Conservation (phyloP, 2,329 filamentous ascomycete species). For the Albifimbria verrucaria region DNA sequence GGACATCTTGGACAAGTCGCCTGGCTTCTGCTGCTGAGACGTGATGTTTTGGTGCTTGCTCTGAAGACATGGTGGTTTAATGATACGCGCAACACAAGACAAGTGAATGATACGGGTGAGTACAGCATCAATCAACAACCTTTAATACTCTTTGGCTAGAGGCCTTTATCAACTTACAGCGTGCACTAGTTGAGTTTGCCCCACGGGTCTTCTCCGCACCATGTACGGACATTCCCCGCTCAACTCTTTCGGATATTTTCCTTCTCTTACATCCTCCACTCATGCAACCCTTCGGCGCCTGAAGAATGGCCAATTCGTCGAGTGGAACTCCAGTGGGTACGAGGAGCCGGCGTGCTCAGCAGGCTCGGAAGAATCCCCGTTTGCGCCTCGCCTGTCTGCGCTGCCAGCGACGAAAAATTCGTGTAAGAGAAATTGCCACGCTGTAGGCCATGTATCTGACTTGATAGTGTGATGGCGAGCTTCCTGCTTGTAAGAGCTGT, state of each 20-base stretch:
- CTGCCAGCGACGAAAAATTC: constrained; percentile 49
- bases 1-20: constrained; percentile 50
- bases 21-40: constrained; percentile 36
- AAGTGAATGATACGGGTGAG: too few relatives aligned
- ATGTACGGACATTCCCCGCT: constrained; percentile 11
- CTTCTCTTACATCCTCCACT: too few relatives aligned
- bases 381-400: constrained; percentile 27
- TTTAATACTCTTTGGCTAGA: too few relatives aligned
- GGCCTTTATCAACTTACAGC: not conserved
- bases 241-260: too few relatives aligned
- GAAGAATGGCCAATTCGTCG: constrained; percentile 12
- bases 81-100: too few relatives aligned
- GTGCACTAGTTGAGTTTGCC: not conserved
- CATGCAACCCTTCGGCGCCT: too few relatives aligned
- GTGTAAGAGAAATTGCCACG: constrained; percentile 24
- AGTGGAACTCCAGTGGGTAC: constrained; percentile 2
- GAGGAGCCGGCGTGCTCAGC: constrained; percentile 11
- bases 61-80: constrained; percentile 1
- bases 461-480: constrained; percentile 39
- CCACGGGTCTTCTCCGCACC: not conserved
- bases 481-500: constrained; percentile 40
- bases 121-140: too few relatives aligned
- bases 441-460: not conserved
- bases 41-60: constrained; percentile 18
- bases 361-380: constrained; percentile 20